Conservation (phyloP, 495 filamentous ascomycete genomes). For the Neurospora sp. region DNA sequence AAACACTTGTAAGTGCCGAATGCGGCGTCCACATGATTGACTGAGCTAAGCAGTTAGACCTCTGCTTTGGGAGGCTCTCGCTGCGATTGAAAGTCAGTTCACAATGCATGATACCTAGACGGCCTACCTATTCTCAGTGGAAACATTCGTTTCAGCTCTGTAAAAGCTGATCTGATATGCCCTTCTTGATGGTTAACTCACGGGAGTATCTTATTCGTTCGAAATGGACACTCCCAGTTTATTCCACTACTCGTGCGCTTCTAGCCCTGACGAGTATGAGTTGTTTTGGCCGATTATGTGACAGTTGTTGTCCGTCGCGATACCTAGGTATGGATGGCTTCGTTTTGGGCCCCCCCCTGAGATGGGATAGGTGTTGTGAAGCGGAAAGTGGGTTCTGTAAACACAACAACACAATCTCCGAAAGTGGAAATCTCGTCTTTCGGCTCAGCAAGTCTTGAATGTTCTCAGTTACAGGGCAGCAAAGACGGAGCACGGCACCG, state of each 20-base stretch:
- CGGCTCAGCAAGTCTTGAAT: not conserved
- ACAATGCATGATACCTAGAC: not conserved
- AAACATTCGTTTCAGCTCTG: not conserved
- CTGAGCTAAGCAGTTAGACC: not conserved
- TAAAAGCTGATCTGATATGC: not conserved
- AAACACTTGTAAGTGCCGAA: not conserved
- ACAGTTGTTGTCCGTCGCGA: not conserved
- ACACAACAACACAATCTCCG: not conserved
- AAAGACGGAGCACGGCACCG: not conserved
- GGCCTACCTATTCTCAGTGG: too few species aligned
- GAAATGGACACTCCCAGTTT: not conserved
- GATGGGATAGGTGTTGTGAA: not conserved
- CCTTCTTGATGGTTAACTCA: not conserved
- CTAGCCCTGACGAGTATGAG: not conserved
- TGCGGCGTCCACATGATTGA: not conserved
- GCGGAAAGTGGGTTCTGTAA: not conserved
- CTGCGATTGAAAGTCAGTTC: not conserved
- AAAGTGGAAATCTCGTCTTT: not conserved
- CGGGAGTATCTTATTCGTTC: not conserved
- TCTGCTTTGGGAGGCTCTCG: not conserved
- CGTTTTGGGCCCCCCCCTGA: not conserved
- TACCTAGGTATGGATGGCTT: not conserved
- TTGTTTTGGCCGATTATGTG: not conserved
- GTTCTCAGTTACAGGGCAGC: not conserved
- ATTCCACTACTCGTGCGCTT: not conserved